Evolutionary conservation across 371 early-diverging fungal genomes (phyloP).

Genomic region (Mucor velutinosus): DNA sequence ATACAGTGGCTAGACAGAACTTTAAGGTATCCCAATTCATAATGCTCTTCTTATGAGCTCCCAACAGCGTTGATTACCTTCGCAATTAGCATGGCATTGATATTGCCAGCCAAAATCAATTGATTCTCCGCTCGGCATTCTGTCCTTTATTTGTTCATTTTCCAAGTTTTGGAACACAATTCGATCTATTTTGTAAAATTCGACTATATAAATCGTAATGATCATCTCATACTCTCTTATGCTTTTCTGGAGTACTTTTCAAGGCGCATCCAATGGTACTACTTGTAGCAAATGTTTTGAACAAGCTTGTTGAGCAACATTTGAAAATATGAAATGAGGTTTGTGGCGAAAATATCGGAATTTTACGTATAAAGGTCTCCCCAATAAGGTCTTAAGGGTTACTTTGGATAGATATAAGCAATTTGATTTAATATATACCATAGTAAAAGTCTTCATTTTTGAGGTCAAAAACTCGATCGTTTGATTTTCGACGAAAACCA

Average conservation of each 20-base stretch:
- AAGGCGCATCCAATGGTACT: not conserved
- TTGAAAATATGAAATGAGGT: not conserved
- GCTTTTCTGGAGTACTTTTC: not conserved
- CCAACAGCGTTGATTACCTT: no score
- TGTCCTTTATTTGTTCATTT: no score
- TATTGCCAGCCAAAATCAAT: no score
- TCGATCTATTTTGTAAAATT: not conserved
- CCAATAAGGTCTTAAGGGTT: not conserved
- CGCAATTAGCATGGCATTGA: no score
- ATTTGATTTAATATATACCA: not conserved
- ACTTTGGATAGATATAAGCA: not conserved
- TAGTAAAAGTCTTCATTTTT: not conserved
- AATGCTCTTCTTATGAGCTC: no score
- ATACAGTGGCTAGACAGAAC: no score
- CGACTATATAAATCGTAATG: not conserved
- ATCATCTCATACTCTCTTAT: not conserved
- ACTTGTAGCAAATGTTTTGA: not conserved
- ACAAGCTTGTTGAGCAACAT: not conserved
- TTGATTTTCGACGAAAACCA: not conserved
- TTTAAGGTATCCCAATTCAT: no score
- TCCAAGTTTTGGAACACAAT: no score
- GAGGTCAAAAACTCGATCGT: not conserved
- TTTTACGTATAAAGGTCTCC: not conserved
- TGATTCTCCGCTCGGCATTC: no score
- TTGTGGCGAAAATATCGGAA: not conserved